Percentiles rank a stretch among this genome's conserved stretches.
Conservation (phyloP, 257 asterid species). For the Anisodus tanguticus region DNA sequence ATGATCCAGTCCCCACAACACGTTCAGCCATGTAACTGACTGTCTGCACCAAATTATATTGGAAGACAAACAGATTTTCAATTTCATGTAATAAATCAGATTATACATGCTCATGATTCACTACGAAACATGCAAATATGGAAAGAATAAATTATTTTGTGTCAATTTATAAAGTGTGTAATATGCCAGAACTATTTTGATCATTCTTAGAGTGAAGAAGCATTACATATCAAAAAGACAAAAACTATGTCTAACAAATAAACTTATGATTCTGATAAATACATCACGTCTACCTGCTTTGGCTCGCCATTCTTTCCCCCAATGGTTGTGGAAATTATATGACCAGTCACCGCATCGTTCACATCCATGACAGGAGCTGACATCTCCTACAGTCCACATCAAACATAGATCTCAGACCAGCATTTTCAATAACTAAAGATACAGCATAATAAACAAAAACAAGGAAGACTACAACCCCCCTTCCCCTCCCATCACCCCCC, state of each 20-base stretch:
- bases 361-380: constrained; percentile 73
- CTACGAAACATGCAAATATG: not conserved
- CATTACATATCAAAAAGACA: not conserved
- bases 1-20: constrained; percentile 63
- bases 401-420: constrained; percentile 32
- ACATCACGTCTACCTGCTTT: constrained; percentile 64
- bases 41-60: constrained; percentile 43
- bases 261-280: not conserved
- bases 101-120: not conserved
- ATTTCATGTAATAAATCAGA: not conserved
- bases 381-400: constrained; percentile 62
- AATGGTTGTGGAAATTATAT: constrained; percentile 86
- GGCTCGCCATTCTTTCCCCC: constrained; percentile 98
- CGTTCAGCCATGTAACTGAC: constrained; percentile 70
- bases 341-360: constrained; percentile 79
- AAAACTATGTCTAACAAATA: not conserved
- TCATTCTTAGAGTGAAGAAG: not conserved
- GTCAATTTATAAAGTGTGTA: not conserved
- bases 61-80: constrained; percentile 6
- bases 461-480: not conserved
- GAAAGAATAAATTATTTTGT: not conserved
- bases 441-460: not conserved
- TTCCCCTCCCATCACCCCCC: too few species aligned
- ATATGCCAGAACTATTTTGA: not conserved
- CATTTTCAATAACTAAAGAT: not conserved